phyloP scores from a whole-genome alignment of 169 alveolate species.

The Plasmodium gaboni region DNA sequence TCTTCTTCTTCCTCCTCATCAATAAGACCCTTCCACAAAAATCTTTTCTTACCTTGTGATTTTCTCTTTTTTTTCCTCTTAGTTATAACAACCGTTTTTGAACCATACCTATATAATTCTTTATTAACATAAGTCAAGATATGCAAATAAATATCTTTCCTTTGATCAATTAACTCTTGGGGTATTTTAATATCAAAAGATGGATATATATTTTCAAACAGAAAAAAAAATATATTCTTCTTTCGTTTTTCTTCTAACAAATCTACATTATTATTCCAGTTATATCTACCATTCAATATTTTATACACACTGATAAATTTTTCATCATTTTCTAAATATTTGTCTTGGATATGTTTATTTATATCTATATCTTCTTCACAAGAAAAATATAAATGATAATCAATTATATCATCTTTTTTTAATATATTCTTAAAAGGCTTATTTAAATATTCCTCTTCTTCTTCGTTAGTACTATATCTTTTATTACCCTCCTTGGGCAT shows the following conservation, averaged over 20 bases:
- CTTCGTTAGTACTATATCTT: not conserved
- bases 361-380: conserved; percentile 58
- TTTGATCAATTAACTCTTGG: conserved; percentile 2
- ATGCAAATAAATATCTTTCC: conserved; percentile 40
- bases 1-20: conserved; percentile 14
- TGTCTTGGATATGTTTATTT: conserved; percentile 35
- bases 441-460: conserved; percentile 8
- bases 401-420: conserved; percentile 37
- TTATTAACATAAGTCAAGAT: conserved; percentile 56
- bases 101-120: conserved; percentile 43
- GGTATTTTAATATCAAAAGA: conserved; percentile 29
- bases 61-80: conserved; percentile 1
- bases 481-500: not conserved
- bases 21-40: conserved; percentile 21
- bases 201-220: conserved; percentile 3
- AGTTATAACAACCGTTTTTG: conserved; percentile 6
- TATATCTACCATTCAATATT: conserved; percentile 10
- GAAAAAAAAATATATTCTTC: conserved; percentile 8
- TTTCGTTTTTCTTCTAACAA: not conserved
- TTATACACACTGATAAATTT: conserved; percentile 37
- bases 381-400: conserved; percentile 62
- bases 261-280: conserved; percentile 14
- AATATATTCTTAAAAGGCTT: conserved; percentile 32
- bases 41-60: not conserved
- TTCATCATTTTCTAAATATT: conserved; percentile 21